Conservation (phyloP, 805 yeast species). For the Pichia kluyveri region DNA sequence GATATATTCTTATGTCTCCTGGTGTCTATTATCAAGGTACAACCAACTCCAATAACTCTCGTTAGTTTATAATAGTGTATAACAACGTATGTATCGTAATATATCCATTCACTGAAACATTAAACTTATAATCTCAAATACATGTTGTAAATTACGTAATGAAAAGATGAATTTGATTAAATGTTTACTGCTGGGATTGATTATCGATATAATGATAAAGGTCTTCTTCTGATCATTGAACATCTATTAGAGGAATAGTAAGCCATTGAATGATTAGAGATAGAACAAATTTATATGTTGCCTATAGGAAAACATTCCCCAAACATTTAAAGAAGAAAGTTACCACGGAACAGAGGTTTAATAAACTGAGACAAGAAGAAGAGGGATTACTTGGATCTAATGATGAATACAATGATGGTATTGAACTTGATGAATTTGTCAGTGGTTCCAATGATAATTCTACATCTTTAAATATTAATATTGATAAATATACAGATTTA, state of each 20-base stretch:
- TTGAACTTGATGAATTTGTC: constrained; percentile 6
- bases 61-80: not conserved
- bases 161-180: too few relatives aligned
- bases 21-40: constrained; percentile 34
- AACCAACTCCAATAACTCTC: not conserved
- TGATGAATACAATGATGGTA: not conserved
- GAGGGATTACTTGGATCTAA: constrained; percentile 39
- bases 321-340: constrained; percentile 31
- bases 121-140: too few relatives aligned
- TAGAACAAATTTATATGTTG: constrained; percentile 82
- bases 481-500: constrained; percentile 4
- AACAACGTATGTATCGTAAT: too few relatives aligned
- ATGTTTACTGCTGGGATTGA: too few relatives aligned
- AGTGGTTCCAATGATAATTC: too few relatives aligned
- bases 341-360: constrained; percentile 24
- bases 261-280: constrained; percentile 66
- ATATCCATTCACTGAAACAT: too few relatives aligned
- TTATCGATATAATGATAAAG: too few relatives aligned
- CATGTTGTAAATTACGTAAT: too few relatives aligned
- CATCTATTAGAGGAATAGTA: not conserved
- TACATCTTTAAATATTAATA: not conserved
- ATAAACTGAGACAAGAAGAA: constrained; percentile 42
- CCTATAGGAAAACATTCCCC: constrained; percentile 85
- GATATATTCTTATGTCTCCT: constrained; percentile 91
- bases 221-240: too few relatives aligned